Evolutionary conservation across 148 eudicot species (phyloP).

Genomic region (Bassia scoparia): DNA sequence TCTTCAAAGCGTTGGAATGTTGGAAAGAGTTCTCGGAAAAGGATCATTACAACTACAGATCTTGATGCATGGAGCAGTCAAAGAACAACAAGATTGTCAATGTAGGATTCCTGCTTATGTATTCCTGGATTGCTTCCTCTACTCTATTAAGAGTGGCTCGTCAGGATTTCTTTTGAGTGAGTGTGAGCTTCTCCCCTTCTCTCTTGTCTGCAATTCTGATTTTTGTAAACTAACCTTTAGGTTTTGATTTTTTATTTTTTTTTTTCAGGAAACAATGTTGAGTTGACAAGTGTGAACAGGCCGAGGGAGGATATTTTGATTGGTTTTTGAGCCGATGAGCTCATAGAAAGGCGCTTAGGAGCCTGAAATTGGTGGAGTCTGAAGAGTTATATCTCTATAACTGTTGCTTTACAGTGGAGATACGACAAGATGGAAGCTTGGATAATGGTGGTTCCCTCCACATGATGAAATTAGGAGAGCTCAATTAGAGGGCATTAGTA

Average conservation of each 20-base stretch:
- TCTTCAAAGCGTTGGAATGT: constrained; percentile 23
- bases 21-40: constrained; percentile 32
- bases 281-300: constrained; percentile 29
- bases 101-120: constrained; percentile 34
- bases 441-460: constrained; percentile 36
- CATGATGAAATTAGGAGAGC: constrained; percentile 32
- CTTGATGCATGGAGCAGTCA: constrained; percentile 31
- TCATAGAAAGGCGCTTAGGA: constrained; percentile 32
- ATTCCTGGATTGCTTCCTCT: constrained; percentile 33
- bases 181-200: neutral
- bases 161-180: constrained; percentile 32
- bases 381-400: constrained; percentile 33
- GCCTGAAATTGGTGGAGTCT: constrained; percentile 28
- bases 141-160: constrained; percentile 31
- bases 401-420: constrained; percentile 28
- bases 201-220: neutral
- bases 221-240: neutral
- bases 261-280: constrained; percentile 27
- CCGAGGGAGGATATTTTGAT: constrained; percentile 38
- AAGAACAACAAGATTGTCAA: constrained; percentile 30
- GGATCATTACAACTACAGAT: constrained; percentile 26
- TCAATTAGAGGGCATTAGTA: constrained; percentile 33
- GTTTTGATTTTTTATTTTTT: neutral
- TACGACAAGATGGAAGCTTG: constrained; percentile 26
- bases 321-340: constrained; percentile 38